Evolutionary conservation across 2,329 filamentous ascomycete genomes (phyloP).

Genomic region (Cercospora sp.): DNA sequence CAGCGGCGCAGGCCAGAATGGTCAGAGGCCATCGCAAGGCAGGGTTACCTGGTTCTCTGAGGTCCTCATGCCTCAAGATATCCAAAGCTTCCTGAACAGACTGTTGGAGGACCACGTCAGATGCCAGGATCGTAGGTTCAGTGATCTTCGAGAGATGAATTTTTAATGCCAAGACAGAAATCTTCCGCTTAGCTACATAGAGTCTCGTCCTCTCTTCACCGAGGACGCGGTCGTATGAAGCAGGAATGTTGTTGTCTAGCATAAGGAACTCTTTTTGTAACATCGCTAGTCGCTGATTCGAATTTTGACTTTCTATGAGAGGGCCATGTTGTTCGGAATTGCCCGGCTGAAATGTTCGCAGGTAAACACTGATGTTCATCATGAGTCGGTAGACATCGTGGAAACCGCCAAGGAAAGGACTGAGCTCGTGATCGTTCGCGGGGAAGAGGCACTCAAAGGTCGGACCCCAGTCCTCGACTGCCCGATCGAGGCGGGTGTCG

Average conservation of each 20-base stretch:
- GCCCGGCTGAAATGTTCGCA: conserved; percentile 8
- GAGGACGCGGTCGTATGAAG: conserved; percentile 2
- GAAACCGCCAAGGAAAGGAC: conserved; percentile 22
- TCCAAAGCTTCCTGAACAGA: conserved; percentile 10
- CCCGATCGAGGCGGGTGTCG: neutral
- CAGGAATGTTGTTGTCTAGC: conserved; percentile 9
- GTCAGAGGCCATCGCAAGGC: conserved; percentile 25
- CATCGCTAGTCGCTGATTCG: neutral
- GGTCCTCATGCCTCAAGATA: conserved; percentile 12
- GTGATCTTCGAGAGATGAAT: conserved; percentile 22
- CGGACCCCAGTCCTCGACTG: conserved; percentile 14
- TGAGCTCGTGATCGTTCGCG: conserved; percentile 11
- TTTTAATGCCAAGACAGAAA: conserved; percentile 13
- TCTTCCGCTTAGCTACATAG: conserved; percentile 22
- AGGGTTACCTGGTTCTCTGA: conserved; percentile 19
- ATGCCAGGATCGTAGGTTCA: neutral
- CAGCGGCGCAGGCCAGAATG: conserved; percentile 21
- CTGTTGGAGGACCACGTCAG: neutral
- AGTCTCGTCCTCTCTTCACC: neutral
- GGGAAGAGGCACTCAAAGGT: conserved; percentile 18
- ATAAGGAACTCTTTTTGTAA: conserved; percentile 8
- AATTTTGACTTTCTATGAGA: neutral
- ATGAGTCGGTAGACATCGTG: conserved; percentile 22
- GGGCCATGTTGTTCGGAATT: neutral
- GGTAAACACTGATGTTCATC: conserved; percentile 14